A percentile compares a stretch with the other conserved stretches of the same genome.
Evolutionary conservation across 2,329 filamentous ascomycete genomes (phyloP).

Genomic region (Pseudonectria foliicola): DNA sequence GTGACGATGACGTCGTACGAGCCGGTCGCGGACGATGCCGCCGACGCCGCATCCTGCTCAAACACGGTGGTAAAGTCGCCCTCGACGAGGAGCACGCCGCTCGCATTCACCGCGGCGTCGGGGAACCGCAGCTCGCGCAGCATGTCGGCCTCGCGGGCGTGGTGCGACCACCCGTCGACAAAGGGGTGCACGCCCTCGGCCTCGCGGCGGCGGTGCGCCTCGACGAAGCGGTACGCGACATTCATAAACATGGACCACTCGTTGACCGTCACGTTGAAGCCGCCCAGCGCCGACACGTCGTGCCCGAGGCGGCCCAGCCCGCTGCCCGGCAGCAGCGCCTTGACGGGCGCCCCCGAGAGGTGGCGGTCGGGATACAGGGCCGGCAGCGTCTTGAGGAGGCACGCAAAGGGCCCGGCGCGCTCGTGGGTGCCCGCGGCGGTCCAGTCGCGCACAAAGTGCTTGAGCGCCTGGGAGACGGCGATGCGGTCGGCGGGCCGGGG

Average conservation of each 20-base stretch:
- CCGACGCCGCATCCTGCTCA: no score
- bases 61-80: conserved; percentile 48
- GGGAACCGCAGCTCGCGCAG: conserved; percentile 40
- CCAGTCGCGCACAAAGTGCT: conserved; percentile 54
- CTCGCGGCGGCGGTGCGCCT: conserved; percentile 19
- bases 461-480: conserved; percentile 45
- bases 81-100: conserved; percentile 41
- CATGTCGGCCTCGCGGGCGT: conserved; percentile 40
- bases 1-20: conserved; percentile 45
- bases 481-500: conserved; percentile 36
- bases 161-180: conserved; percentile 50
- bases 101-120: conserved; percentile 27
- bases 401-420: conserved; percentile 34
- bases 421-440: conserved; percentile 40
- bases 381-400: conserved; percentile 28
- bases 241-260: conserved; percentile 55
- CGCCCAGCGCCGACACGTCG: conserved; percentile 39
- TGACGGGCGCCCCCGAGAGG: conserved; percentile 20
- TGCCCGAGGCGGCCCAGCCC: conserved; percentile 46
- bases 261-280: conserved; percentile 46
- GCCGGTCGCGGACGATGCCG: conserved; percentile 9
- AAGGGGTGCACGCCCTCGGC: conserved; percentile 40
- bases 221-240: conserved; percentile 43
- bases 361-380: conserved; percentile 24
- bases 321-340: conserved; percentile 44